Base-by-base conservation (phyloP, 441 rosid genomes). In the Hura crepitans region DNA sequence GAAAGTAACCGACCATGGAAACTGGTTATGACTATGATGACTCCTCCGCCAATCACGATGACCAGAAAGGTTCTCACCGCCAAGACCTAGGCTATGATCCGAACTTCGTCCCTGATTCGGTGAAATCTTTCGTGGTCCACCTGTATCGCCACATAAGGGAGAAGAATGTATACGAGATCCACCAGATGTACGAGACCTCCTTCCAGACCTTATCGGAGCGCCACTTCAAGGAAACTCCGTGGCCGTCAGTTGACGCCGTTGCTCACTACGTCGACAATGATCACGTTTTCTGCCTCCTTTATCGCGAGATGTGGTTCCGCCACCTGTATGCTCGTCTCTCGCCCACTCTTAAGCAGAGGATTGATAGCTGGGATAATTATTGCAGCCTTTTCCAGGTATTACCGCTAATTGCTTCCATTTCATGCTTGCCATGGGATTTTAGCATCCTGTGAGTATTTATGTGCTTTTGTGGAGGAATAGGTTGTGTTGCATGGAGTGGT, bases 231-330 rank as follows among this genome's bases (percentile, higher is more conserved):
- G 97, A 94, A 62, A 83, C 97, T 9, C 94, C 98, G 0, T 94
- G 97, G 98, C 98, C 98, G 20, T 84, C 89, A 64, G 94, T 92
- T 20, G 97, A 94, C 20, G 97, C 97, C 4, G 89, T 94, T 0
- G 89, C 98, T 35, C 83, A 82, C 50, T 85, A 60, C 49, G 98
- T 94, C 0, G 97, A 94, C 72, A 92, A 94, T 47, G 98, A 94
- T 64, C 97, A 86, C 55, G 97, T 94, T 0, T 92, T 94, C 74
- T 90, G 97, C 71, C 87, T 94, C 56, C 87, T 94, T 2, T 94
- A 94, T 75, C 93, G 96, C 12, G 98, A 94, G 92, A 90, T 94
- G 98, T 92, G 98, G 98, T 94, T 87, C 75, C 83, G 98, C 28
- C 98, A 92, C 62, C 81, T 94, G 57, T 94, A 87, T 39, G 98